Evolutionary conservation across 192 early-diverging fungal species (phyloP).

Genomic region (Anaeromyces robustus): DNA sequence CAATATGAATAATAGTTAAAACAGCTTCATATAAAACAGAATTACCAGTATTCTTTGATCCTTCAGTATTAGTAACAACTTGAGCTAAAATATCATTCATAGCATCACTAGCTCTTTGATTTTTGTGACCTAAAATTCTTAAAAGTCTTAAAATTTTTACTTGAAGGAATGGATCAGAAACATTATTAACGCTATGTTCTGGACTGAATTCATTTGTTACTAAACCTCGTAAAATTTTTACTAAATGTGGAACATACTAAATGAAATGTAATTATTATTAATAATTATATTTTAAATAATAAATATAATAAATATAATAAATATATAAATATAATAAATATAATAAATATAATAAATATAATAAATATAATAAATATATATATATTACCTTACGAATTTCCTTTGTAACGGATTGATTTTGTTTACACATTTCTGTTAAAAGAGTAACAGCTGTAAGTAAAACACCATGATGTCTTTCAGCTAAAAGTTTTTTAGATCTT

Average conservation of each 20-base stretch:
- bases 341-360: background rate
- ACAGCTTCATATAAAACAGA: conserved; percentile 96
- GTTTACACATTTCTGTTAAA: conserved; percentile 73
- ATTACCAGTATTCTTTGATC: conserved; percentile 90
- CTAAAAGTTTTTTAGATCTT: conserved; percentile 53
- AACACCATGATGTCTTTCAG: conserved; percentile 92
- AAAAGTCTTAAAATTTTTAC: conserved; percentile 82
- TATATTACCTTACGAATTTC: conserved; percentile 49
- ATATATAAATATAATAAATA: conserved; percentile 6
- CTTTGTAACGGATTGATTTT: conserved; percentile 45
- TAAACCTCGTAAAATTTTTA: conserved; percentile 75
- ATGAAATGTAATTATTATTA: background rate
- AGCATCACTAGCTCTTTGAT: conserved; percentile 64
- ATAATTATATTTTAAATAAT: no score
- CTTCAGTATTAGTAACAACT: conserved; percentile 89
- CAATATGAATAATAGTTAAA: conserved; percentile 87
- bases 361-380: background rate
- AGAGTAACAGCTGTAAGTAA: conserved; percentile 80
- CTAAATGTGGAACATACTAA: conserved; percentile 61
- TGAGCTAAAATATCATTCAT: conserved; percentile 97
- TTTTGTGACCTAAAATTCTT: conserved; percentile 68
- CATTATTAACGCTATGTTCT: conserved; percentile 90
- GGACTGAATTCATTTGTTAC: conserved; percentile 71
- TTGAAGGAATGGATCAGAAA: conserved; percentile 96
- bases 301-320: background rate